Evolutionary conservation across 2,329 filamentous ascomycete species (phyloP).

Genomic region (Sclerotinia minor): DNA sequence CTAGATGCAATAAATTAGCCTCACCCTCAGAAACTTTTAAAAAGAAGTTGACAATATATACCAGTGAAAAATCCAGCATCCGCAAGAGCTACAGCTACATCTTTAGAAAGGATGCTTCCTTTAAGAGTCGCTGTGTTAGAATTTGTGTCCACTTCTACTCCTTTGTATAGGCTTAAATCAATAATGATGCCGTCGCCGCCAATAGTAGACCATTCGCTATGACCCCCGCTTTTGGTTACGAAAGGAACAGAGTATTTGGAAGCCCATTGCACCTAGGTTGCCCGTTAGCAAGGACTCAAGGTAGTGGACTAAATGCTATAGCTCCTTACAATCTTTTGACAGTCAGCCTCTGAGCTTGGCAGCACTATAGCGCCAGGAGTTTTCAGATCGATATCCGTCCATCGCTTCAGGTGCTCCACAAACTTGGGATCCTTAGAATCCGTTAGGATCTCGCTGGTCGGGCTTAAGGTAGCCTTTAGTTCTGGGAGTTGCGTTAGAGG

Average conservation of each 20-base stretch:
- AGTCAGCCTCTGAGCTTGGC: constrained; percentile 26
- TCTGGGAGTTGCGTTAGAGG: background rate
- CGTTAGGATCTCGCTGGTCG: constrained; percentile 1
- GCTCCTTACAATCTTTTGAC: constrained; percentile 26
- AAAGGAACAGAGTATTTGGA: constrained; percentile 30
- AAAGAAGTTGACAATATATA: background rate
- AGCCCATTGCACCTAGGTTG: constrained; percentile 23
- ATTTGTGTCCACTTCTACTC: constrained; percentile 30
- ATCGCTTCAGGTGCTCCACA: constrained; percentile 23
- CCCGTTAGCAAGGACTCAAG: background rate
- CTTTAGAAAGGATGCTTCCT: background rate
- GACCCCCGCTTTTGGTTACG: constrained; percentile 35
- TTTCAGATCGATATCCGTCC: constrained; percentile 28
- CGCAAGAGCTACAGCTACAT: constrained; percentile 6
- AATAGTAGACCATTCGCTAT: constrained; percentile 39
- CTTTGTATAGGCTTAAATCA: constrained; percentile 33
- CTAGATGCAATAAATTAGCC: background rate
- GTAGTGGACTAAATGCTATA: background rate
- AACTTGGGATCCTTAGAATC: constrained; percentile 16
- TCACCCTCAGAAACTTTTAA: no score
- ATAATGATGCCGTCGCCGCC: constrained; percentile 36
- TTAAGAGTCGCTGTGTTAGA: constrained; percentile 27
- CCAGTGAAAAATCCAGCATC: constrained; percentile 15
- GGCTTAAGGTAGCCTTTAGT: background rate
- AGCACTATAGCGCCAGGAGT: constrained; percentile 29